These are phyloP conservation scores for Blastocystis hominis DNA, from an alignment of 352 stramenopile genomes.

Conservation along the genomic window DNA sequence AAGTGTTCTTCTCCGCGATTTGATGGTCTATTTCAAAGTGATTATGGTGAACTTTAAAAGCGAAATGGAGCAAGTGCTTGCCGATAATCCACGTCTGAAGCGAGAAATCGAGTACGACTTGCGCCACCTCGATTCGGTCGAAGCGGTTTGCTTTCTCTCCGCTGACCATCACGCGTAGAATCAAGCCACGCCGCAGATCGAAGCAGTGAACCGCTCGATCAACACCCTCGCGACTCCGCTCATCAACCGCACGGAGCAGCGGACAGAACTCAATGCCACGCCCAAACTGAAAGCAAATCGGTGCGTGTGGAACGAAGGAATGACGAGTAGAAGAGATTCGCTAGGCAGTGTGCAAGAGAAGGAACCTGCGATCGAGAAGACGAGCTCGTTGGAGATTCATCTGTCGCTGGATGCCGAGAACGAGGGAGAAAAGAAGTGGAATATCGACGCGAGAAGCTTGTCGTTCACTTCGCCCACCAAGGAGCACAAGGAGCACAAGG, in stretches of 20 bases:
- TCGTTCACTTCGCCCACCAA: slow-evolving; percentile 18
- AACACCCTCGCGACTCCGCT: slow-evolving; percentile 39
- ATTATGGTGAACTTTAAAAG: slow-evolving; percentile 52
- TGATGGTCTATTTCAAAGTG: slow-evolving; percentile 57
- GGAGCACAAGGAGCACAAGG: not conserved
- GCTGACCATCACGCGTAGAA: not conserved
- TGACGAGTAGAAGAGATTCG: slow-evolving; percentile 17
- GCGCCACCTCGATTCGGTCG: not conserved
- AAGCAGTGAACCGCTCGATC: not conserved
- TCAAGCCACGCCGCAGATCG: not conserved
- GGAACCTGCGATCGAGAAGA: not conserved
- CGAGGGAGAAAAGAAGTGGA: not conserved
- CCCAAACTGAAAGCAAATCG: slow-evolving; percentile 17
- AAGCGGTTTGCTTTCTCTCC: not conserved
- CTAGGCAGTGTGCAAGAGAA: not conserved
- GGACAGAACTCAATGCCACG: not conserved
- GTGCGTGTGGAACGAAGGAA: not conserved
- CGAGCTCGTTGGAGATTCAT: not conserved
- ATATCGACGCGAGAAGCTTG: slow-evolving; percentile 36
- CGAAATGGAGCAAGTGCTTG: slow-evolving; percentile 39
- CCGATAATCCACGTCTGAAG: slow-evolving; percentile 30
- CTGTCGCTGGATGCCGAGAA: slow-evolving; percentile 25
- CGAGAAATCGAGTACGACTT: slow-evolving; percentile 51
- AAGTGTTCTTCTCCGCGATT: slow-evolving; percentile 7
- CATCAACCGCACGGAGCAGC: not conserved